Evolutionary conservation across 305 asterid genomes (phyloP), one percentile per base, ranked within the genome.

Genomic region (Rubia peregrina): DNA sequence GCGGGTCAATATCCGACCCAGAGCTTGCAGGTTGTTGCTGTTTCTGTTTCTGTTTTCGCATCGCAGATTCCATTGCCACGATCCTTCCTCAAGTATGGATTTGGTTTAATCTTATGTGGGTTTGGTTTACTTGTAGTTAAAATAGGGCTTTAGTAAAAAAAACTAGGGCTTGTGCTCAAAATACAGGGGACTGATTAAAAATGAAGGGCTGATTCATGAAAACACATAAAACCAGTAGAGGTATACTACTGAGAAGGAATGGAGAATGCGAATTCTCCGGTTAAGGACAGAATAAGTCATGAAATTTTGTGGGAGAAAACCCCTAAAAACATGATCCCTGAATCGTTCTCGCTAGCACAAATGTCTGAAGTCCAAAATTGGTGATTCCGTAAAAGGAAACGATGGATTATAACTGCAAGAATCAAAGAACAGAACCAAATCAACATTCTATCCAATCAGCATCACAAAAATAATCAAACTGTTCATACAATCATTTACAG

Each of bases 231-330:
- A 86, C 88, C 88, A 80, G 73, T 86, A 77, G 22, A 86, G 85
- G 49, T 82, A 86, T 2, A 86, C 90, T 51, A 86, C 90, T 9
- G 90, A 86, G 71, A 83, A 86, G 19, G 90, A 86, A 70, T 86
- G 90, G 26, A 82, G 80, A 46, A 86, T 43, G 68, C 87, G 84
- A 72, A 86, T 74, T 13, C 90, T 75, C 33, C 80, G 86, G 84
- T 82, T 70, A 11, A 56, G 82, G 64, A 78, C 68, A 17, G 74
- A 59, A 65, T 53, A 43, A 1, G 69, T 79, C 88, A 84, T 79
- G 43, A 38, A 71, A 62, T 40, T 70, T 26, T 74, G 36, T 12
- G 41, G 46, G 55, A 43, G 48, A 4, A 2, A 6, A 26, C 7
- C 56, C 21, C 38, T n/a, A 51, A 43, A 65, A 60, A 73, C 85